phyloP scores from a whole-genome alignment of 2,329 filamentous ascomycete genomes.

The Microsporum ferrugineum region DNA sequence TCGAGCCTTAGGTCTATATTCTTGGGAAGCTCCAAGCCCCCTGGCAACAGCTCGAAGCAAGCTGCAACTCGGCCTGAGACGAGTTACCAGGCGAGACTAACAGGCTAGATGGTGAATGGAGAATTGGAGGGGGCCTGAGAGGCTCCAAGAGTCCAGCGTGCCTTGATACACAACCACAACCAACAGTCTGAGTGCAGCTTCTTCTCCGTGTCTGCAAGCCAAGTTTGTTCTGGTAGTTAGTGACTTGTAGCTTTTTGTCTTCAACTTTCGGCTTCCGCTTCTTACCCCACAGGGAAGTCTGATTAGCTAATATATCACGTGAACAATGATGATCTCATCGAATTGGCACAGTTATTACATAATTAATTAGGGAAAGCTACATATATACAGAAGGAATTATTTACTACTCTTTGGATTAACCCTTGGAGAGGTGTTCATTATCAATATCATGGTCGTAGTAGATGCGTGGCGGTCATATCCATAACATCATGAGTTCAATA shows the following conservation, averaged over 20 bases:
- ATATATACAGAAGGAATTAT: too few species aligned
- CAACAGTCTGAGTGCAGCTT: background rate
- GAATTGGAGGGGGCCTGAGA: background rate
- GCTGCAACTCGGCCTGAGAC: background rate
- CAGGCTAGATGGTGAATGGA: background rate
- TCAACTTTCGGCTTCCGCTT: background rate
- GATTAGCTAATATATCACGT: background rate
- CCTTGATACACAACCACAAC: background rate
- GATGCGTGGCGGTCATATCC: background rate
- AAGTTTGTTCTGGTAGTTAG: background rate
- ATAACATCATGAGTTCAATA: background rate
- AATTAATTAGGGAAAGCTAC: background rate
- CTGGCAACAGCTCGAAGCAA: background rate
- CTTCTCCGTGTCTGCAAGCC: background rate
- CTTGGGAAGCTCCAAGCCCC: background rate
- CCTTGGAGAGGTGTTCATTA: background rate
- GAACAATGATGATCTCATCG: background rate
- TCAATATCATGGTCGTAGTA: background rate
- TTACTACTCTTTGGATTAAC: too few species aligned
- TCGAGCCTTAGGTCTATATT: background rate
- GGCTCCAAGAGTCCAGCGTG: background rate
- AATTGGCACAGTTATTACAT: background rate
- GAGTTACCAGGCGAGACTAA: background rate
- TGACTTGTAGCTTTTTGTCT: background rate
- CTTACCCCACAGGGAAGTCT: background rate